phyloP scores from a whole-genome alignment of 139 green algal genomes.

The Ettlia oleoabundans region DNA sequence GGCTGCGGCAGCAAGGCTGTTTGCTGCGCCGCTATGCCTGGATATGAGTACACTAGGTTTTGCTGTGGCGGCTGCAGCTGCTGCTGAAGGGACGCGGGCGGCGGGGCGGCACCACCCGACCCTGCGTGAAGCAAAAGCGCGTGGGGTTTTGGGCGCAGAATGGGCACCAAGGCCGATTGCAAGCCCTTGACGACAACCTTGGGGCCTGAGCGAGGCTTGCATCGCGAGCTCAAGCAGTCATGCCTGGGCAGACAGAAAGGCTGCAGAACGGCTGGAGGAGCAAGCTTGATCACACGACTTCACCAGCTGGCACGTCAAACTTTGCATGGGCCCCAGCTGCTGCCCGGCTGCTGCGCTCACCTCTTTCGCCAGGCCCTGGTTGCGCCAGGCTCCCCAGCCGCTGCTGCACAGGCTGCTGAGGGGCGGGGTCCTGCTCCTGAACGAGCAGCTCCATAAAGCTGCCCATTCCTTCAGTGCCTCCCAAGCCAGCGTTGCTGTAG shows the following conservation, averaged over 20 bases:
- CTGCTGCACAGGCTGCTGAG: neutral
- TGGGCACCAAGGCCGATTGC: neutral
- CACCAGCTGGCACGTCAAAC: slow-evolving; percentile 9
- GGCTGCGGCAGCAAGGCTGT: neutral
- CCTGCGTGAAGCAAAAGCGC: neutral
- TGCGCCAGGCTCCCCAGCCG: slow-evolving; percentile 26
- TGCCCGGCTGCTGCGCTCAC: no score
- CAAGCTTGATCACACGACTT: neutral
- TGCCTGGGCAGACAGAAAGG: neutral
- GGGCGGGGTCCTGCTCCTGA: neutral
- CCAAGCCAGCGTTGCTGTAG: no score
- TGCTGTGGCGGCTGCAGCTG: slow-evolving; percentile 18
- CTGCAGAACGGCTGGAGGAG: neutral
- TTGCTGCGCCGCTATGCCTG: neutral
- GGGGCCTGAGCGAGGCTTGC: no score
- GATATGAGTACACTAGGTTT: neutral
- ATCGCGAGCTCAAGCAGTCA: no score
- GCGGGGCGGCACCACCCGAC: neutral
- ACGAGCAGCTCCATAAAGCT: slow-evolving; percentile 16
- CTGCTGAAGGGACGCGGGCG: neutral
- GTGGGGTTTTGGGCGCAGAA: neutral
- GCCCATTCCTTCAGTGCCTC: slow-evolving; percentile 6
- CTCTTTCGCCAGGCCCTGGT: slow-evolving; percentile 19
- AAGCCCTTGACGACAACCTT: neutral
- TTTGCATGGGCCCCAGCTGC: neutral